Percentiles rank a stretch among this genome's conserved stretches.
Evolutionary conservation across 164 flowering plant species (phyloP).

Genomic region (Vitis labrusca): DNA sequence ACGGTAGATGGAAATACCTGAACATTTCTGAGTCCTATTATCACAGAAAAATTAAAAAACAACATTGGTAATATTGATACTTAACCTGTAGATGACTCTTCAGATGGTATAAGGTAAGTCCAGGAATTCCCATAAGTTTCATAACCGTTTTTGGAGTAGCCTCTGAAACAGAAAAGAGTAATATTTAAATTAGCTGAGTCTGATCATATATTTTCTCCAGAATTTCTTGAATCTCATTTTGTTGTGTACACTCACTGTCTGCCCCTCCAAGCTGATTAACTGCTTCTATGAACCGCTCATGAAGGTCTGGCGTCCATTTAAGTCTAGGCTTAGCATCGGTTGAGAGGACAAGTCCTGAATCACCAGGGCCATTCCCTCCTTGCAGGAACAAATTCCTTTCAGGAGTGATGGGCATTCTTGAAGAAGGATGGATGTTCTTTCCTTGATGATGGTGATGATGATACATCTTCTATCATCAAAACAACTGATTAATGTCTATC

Average conservation of each 20-base stretch:
- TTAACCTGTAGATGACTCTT: conserved; percentile 96
- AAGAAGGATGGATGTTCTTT: conserved; percentile 51
- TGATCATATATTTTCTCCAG: background rate
- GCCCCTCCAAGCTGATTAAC: conserved; percentile 95
- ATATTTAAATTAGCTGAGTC: conserved; percentile 11
- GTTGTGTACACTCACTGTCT: conserved; percentile 68
- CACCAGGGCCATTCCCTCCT: conserved; percentile 63
- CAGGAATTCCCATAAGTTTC: conserved; percentile 98
- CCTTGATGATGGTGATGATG: conserved; percentile 62
- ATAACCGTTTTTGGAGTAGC: conserved; percentile 95
- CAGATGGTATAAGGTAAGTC: conserved; percentile 90
- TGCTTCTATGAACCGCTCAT: conserved; percentile 84
- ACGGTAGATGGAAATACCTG: background rate
- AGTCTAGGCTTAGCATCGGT: conserved; percentile 96
- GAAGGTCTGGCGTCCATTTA: conserved; percentile 96
- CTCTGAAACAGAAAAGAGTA: conserved; percentile 48
- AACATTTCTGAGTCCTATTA: background rate
- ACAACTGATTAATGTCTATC: background rate
- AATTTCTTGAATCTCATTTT: conserved; percentile 1
- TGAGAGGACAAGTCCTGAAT: conserved; percentile 91
- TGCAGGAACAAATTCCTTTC: conserved; percentile 77
- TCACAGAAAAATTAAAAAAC: background rate
- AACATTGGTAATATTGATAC: background rate
- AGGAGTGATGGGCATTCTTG: conserved; percentile 50
- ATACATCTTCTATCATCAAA: conserved; percentile 50